Conservation (phyloP, 2,329 filamentous ascomycete species). For the Fusarium mexicanum region DNA sequence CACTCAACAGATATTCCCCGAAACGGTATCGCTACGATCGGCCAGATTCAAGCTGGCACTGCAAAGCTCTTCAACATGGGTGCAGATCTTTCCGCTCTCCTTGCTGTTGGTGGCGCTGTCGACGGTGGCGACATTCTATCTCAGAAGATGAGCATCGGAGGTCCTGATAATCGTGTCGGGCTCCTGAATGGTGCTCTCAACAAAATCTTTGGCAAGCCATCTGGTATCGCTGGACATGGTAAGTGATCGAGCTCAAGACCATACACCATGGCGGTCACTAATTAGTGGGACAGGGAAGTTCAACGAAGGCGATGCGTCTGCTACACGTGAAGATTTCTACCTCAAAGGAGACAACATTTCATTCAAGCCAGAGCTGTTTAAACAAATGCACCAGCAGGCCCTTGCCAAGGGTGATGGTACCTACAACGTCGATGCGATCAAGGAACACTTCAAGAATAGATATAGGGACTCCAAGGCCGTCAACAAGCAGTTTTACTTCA, state of each 20-base stretch:
- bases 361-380: slow-evolving; percentile 11
- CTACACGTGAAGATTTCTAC: slow-evolving; percentile 25
- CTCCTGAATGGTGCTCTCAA: slow-evolving; percentile 14
- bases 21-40: slow-evolving; percentile 19
- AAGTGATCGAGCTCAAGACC: accelerated
- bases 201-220: slow-evolving; percentile 28
- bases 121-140: slow-evolving; percentile 22
- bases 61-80: slow-evolving; percentile 28
- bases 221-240: slow-evolving; percentile 21
- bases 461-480: slow-evolving; percentile 14
- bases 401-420: slow-evolving; percentile 22
- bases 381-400: slow-evolving; percentile 22
- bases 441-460: slow-evolving; percentile 28
- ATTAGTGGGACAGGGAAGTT: not conserved
- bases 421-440: slow-evolving; percentile 21
- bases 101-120: slow-evolving; percentile 11
- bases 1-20: slow-evolving; percentile 3
- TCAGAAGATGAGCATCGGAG: slow-evolving; percentile 29
- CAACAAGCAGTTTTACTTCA: slow-evolving; percentile 30
- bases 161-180: slow-evolving; percentile 6
- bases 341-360: slow-evolving; percentile 24
- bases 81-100: slow-evolving; percentile 9
- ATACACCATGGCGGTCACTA: not conserved
- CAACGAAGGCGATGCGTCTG: slow-evolving; percentile 27
- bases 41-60: slow-evolving; percentile 20